Base-by-base conservation (phyloP, 2,329 filamentous ascomycete species). In the Aspergillus sp. region DNA sequence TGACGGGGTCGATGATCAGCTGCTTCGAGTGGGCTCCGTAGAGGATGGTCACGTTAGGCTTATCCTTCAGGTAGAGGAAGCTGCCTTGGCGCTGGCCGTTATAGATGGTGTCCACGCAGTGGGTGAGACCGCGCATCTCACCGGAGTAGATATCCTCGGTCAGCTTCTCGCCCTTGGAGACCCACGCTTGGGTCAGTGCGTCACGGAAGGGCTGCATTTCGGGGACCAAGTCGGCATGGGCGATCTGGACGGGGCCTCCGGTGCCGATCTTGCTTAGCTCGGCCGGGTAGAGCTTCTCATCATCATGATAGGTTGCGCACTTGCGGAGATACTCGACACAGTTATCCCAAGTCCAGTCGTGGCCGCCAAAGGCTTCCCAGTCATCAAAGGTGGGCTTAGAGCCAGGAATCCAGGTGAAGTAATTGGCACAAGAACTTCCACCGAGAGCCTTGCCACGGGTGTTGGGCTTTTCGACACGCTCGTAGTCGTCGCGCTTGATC, bases 341-440 rank as follows among this genome's bases (percentile, higher is more conserved):
- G 8, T 71, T 75, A 2, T 85, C 79, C 82, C 83, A 88, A 0
- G 76, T 86, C 86, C 86, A 89, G 7, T 78, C 75, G 2, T 75
- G 65, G 2, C 78, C 78, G 27, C 80, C 79, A 57, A 73, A 81
- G 39, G 79, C 75, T 15, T 69, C 77, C 80, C 80, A 83, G 58
- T 77, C 72, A 63, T 82, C 83, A 65, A 85, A 88, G 0, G 85
- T 88, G 2, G 78, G 78, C 57, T 81, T 81, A 58, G 80, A 83
- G 2, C 86, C 86, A 1, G 81, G 84, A 5, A 86, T 78, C 86
- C 86, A 88, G 13, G 85, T 87, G 71, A 84, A 87, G 70, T 88
- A 89, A 74, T 89, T 89, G 52, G 86, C 70, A 41, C 78, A 83
- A 0, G 80, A 83, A 61, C 82, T 84, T 15, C 86, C 86, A 38